Percentiles rank a stretch among this genome's conserved stretches.
Evolutionary conservation across 257 asterid species (phyloP).

Genomic region (Nyctanthes arbortristis): DNA sequence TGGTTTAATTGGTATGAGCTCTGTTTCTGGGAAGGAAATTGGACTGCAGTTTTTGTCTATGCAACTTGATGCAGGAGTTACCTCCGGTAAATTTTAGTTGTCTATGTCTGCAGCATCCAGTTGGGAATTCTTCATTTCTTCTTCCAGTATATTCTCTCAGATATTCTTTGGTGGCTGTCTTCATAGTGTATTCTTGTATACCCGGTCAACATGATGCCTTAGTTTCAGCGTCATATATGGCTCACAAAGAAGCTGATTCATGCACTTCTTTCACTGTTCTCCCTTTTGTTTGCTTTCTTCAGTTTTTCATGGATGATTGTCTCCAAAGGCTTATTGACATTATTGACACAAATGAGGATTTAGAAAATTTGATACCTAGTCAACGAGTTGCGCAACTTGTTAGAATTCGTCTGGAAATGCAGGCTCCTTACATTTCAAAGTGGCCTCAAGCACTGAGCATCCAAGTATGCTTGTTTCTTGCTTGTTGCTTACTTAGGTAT

Average conservation of each 20-base stretch:
- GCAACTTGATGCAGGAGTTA: conserved; percentile 4
- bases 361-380: conserved; percentile 65
- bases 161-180: conserved; percentile 5
- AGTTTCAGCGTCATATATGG: conserved; percentile 9
- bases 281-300: conserved; percentile 30
- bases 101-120: too few relatives aligned
- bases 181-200: not conserved
- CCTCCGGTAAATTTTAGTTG: too few relatives aligned
- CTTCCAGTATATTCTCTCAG: not conserved
- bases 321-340: conserved; percentile 74
- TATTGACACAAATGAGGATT: conserved; percentile 62
- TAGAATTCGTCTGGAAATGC: conserved; percentile 86
- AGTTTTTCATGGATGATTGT: conserved; percentile 98
- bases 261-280: not conserved
- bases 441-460: conserved; percentile 98
- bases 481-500: conserved; percentile 6
- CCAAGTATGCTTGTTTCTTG: conserved; percentile 51
- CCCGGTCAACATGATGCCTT: not conserved
- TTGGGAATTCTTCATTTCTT: not conserved
- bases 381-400: conserved; percentile 75
- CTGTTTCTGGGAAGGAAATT: conserved; percentile 1
- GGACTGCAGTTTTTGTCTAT: not conserved
- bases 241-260: conserved; percentile 3
- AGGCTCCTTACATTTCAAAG: conserved; percentile 87
- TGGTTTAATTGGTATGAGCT: not conserved